These are phyloP conservation scores for Epichloe elymi DNA, from an alignment of 2,329 filamentous ascomycete genomes.

Conservation along the genomic window DNA sequence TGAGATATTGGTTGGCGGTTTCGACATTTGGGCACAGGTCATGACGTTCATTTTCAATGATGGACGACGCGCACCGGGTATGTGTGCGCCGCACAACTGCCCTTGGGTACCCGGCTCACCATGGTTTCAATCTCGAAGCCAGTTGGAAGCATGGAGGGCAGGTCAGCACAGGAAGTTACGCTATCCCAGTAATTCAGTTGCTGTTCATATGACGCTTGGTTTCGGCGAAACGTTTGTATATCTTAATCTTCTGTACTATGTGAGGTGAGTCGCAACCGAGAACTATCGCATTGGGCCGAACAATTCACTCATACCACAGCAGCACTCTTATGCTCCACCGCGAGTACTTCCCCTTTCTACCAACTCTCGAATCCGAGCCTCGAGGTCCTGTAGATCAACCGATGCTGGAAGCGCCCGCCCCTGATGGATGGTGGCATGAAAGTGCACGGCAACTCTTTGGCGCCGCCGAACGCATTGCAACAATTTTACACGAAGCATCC, in stretches of 20 bases:
- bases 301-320: neutral
- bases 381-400: conserved; percentile 27
- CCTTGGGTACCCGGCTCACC: conserved; percentile 25
- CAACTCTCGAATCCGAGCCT: conserved; percentile 20
- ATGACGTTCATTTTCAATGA: conserved; percentile 29
- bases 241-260: conserved; percentile 29
- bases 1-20: conserved; percentile 26
- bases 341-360: conserved; percentile 32
- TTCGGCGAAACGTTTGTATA: conserved; percentile 29
- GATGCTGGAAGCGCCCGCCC: conserved; percentile 23
- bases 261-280: conserved; percentile 19
- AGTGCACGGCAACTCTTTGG: conserved; percentile 23
- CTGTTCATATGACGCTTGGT: conserved; percentile 24
- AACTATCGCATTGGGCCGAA: neutral
- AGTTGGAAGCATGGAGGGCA: conserved; percentile 22
- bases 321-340: conserved; percentile 29
- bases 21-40: conserved; percentile 29
- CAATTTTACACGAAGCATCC: conserved; percentile 23
- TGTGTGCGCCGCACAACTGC: conserved; percentile 25
- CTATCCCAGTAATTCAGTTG: conserved; percentile 24
- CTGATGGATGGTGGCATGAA: conserved; percentile 26
- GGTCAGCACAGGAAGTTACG: conserved; percentile 22
- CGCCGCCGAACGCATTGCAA: conserved; percentile 22
- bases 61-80: conserved; percentile 25
- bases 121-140: conserved; percentile 18